Evolutionary conservation across 768 basidiomycete genomes (phyloP).

Genomic region (Agrocybe praecox): DNA sequence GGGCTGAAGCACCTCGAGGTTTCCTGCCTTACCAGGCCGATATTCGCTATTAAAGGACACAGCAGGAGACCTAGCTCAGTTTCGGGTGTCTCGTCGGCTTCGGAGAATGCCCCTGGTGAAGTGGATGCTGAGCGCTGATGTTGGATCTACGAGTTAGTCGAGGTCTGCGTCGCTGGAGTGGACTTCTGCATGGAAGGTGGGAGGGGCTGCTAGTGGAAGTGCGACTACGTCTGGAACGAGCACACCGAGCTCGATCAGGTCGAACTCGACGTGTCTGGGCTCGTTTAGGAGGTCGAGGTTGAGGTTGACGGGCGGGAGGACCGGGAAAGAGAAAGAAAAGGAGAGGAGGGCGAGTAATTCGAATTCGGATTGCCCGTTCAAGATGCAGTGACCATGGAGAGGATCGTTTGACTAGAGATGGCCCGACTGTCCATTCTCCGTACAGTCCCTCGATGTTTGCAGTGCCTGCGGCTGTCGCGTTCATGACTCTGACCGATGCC

Average conservation of each 20-base stretch:
- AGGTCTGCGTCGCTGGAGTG: neutral
- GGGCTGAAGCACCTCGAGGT: too few species aligned
- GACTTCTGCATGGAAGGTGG: neutral
- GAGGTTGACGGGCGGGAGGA: neutral
- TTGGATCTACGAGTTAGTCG: too few species aligned
- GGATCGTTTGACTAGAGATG: neutral
- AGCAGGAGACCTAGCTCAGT: too few species aligned
- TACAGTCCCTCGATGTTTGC: too few species aligned
- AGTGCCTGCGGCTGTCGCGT: too few species aligned
- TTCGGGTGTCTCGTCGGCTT: too few species aligned
- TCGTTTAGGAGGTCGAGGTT: slow-evolving; percentile 3
- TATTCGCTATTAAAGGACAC: too few species aligned
- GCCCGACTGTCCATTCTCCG: too few species aligned
- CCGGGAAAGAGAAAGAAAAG: neutral
- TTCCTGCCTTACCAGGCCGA: too few species aligned
- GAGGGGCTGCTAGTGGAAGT: neutral
- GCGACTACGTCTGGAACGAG: neutral
- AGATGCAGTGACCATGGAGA: neutral
- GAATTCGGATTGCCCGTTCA: neutral
- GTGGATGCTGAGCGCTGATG: too few species aligned
- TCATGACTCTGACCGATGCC: too few species aligned
- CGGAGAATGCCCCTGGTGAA: too few species aligned
- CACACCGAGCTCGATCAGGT: neutral
- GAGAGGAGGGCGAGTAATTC: neutral
- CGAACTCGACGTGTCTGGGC: neutral